Conservation (phyloP, 805 yeast species). For the Pichia kluyveri region DNA sequence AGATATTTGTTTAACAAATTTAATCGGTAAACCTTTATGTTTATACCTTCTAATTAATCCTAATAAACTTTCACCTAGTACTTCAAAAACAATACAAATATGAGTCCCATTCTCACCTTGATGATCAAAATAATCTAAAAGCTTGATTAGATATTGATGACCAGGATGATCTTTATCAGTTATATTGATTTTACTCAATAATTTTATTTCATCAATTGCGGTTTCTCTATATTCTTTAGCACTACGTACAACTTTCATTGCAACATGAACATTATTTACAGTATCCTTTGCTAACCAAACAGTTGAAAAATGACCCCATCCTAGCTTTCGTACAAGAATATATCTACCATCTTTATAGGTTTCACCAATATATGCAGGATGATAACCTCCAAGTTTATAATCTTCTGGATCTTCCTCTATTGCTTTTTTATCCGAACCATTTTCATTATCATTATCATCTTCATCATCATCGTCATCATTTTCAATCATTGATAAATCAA, state of each 20-base stretch:
- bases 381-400: slow-evolving; percentile 90
- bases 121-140: slow-evolving; percentile 80
- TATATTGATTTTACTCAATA: slow-evolving; percentile 58
- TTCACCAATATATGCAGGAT: slow-evolving; percentile 89
- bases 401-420: slow-evolving; percentile 77
- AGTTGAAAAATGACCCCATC: slow-evolving; percentile 98
- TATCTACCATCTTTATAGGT: slow-evolving; percentile 62
- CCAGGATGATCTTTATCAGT: slow-evolving; percentile 68
- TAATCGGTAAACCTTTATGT: slow-evolving; percentile 39
- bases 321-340: slow-evolving; percentile 76
- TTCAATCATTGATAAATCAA: slow-evolving; percentile 7
- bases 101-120: slow-evolving; percentile 88
- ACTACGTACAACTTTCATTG: slow-evolving; percentile 87
- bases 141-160: slow-evolving; percentile 66
- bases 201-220: slow-evolving; percentile 85
- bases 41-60: slow-evolving; percentile 73
- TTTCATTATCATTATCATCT: slow-evolving; percentile 26
- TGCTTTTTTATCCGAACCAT: slow-evolving; percentile 30
- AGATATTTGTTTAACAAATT: slow-evolving; percentile 48
- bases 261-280: slow-evolving; percentile 63
- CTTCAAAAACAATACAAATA: slow-evolving; percentile 96
- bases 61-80: slow-evolving; percentile 85
- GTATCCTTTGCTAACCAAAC: slow-evolving; percentile 80
- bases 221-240: slow-evolving; percentile 89
- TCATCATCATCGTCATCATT: slow-evolving; percentile 22